These are phyloP conservation scores for Chamaenerion angustifolium DNA, from an alignment of 345 rosid species.

Conservation along the genomic window DNA sequence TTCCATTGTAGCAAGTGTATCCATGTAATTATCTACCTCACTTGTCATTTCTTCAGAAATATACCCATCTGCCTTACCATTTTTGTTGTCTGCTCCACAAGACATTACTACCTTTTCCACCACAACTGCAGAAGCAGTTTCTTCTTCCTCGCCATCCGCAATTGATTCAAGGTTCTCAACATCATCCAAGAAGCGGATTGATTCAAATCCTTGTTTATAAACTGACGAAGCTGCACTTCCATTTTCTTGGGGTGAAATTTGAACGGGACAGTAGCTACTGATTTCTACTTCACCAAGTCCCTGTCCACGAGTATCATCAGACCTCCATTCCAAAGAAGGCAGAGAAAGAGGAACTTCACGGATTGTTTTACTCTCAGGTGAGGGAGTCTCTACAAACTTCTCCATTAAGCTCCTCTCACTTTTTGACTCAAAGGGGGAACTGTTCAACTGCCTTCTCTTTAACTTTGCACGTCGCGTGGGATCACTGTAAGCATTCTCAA, in stretches of 20 bases:
- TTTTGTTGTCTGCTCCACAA: conserved; percentile 26
- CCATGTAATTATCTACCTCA: conserved; percentile 80
- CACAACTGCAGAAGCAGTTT: conserved; percentile 18
- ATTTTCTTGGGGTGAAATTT: conserved; percentile 23
- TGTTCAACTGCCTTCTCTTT: conserved; percentile 77
- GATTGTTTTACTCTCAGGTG: conserved; percentile 39
- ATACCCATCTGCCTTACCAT: conserved; percentile 32
- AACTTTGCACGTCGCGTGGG: conserved; percentile 78
- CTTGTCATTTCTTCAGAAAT: conserved; percentile 66
- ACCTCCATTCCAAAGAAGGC: conserved; percentile 28
- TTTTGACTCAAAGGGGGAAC: conserved; percentile 44
- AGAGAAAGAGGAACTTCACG: conserved; percentile 36
- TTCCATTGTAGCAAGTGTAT: conserved; percentile 82
- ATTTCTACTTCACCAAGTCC: conserved; percentile 40
- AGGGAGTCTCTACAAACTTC: conserved; percentile 52
- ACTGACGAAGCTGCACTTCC: conserved; percentile 23
- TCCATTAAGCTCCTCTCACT: conserved; percentile 88
- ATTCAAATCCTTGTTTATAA: conserved; percentile 13
- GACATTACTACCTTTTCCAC: conserved; percentile 24
- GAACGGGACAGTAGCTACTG: conserved; percentile 30
- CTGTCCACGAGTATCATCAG: conserved; percentile 30
- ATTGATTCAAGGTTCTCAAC: conserved; percentile 31
- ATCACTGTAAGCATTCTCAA: conserved; percentile 50
- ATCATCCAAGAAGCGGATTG: conserved; percentile 17
- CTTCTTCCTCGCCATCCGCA: conserved; percentile 20